Percentiles rank a stretch among this genome's conserved stretches.
These are phyloP conservation scores for Mortierella antarctica DNA, from an alignment of 192 early-diverging fungal species.

Conservation along the genomic window DNA sequence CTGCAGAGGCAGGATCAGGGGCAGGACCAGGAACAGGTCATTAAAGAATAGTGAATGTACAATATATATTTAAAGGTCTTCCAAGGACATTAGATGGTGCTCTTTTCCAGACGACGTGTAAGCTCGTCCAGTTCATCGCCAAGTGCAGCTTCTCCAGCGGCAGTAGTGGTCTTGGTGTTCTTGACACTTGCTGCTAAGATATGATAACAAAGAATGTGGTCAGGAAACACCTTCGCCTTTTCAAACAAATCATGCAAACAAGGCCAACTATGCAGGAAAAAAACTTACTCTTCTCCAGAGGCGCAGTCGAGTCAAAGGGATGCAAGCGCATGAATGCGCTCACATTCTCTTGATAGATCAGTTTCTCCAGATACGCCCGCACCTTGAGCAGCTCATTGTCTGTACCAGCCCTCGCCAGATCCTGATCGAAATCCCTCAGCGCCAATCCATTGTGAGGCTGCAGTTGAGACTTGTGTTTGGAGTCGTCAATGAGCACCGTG, in stretches of 20 bases:
- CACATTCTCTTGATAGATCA: slow-evolving; percentile 57
- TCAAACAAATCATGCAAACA: background rate
- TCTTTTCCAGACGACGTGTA: slow-evolving; percentile 16
- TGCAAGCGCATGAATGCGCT: slow-evolving; percentile 58
- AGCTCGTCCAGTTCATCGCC: slow-evolving; percentile 16
- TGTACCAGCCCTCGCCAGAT: slow-evolving; percentile 4
- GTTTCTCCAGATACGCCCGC: slow-evolving; percentile 52
- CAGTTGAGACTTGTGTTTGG: slow-evolving; percentile 56
- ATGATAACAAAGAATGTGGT: background rate
- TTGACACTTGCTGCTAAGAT: background rate
- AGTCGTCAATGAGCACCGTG: slow-evolving; percentile 67
- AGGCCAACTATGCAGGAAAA: background rate
- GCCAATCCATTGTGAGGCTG: slow-evolving; percentile 62
- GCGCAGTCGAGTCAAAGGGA: slow-evolving; percentile 47
- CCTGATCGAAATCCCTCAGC: slow-evolving; percentile 51
- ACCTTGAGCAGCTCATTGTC: slow-evolving; percentile 61
- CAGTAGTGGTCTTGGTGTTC: background rate
- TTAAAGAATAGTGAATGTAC: background rate
- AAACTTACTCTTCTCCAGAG: slow-evolving; percentile 8
- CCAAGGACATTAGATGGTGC: background rate
- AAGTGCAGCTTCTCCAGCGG: background rate
- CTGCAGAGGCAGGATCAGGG: background rate
- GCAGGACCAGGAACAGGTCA: background rate
- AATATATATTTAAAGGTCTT: background rate
- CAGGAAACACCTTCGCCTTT: background rate